Evolutionary conservation across 176 grass and related monocot species (phyloP).

Genomic region (Lolium rigidum): DNA sequence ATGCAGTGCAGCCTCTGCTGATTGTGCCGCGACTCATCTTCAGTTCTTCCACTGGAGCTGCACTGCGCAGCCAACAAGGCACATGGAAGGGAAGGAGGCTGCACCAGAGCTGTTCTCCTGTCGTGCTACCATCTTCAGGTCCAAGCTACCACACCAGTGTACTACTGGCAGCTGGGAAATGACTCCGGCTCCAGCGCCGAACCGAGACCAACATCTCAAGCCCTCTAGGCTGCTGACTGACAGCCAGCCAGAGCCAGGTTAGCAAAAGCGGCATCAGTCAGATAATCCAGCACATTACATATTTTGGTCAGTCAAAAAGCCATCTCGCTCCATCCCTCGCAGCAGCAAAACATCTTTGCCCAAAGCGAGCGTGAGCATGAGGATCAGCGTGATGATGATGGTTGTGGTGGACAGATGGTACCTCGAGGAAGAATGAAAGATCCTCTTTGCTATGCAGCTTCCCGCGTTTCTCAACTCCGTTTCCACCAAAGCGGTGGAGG

Average conservation of each 20-base stretch:
- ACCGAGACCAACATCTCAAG: neutral
- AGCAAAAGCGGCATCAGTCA: slow-evolving; percentile 28
- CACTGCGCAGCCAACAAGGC: neutral
- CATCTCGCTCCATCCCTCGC: neutral
- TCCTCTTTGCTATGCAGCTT: slow-evolving; percentile 28
- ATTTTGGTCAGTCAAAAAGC: slow-evolving; percentile 71
- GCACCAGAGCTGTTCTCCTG: neutral
- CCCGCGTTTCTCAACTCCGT: neutral
- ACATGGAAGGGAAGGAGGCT: neutral
- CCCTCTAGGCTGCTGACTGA: neutral
- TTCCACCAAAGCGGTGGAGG: neutral
- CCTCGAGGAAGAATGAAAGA: slow-evolving; percentile 45
- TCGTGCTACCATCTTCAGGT: neutral
- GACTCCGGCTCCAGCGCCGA: neutral
- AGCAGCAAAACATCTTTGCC: slow-evolving; percentile 47
- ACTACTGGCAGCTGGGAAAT: neutral
- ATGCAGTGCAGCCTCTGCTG: neutral
- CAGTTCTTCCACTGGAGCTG: slow-evolving; percentile 10
- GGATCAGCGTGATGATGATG: neutral
- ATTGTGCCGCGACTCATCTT: neutral
- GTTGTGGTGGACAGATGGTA: neutral
- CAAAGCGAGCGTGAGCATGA: slow-evolving; percentile 25
- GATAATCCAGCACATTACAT: slow-evolving; percentile 21
- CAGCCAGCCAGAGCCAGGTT: neutral
- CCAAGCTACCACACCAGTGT: neutral